Evolutionary conservation across 139 green algal species (phyloP), one percentile per base, ranked within the genome.

Genomic region (Chlamydomonas urium): DNA sequence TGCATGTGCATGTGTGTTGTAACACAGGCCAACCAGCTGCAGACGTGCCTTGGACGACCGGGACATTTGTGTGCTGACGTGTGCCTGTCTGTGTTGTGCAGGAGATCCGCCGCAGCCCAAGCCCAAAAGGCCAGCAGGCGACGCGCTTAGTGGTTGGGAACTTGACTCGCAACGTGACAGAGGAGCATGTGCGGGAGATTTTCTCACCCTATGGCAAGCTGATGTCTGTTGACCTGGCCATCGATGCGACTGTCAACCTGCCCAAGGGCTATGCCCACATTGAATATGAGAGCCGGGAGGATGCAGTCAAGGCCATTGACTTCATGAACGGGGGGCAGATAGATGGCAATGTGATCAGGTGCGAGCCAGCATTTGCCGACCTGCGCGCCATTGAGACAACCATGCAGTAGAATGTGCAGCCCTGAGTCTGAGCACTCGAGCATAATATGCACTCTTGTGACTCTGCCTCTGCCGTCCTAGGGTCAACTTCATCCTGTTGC

Each of bases 281-380:
- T n/a, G 90, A 92, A 74, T 96, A 77, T 66, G 78, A 83, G 35
- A 76, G 59, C 6, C 38, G 72, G 1, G 81, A 80, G 29, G 84
- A 87, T 36, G 91, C 91, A 24, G 83, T 93, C 66, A 87, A 85
- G 62, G 90, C 91, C 0, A 63, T 81, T n/a, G 76, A 89, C n/a
- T 81, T 90, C 79, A 94, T 97, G 91, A 79, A 96, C 58, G 90
- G 86, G 2, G 91, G 84, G 1, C 91, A 97, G 76, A 80, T 97
- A 3, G 91, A 97, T 73, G 91, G 91, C 21, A 91, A 87, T 61
- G 47, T 86, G 0, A 70, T 58, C 28, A 35, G 17, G 63, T 70
- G 17, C 42, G 17, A 17, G 42, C 42, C 14, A 53, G 42, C 42
- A 10, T 53, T 17, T n/a, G 42, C 14, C 42, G 42, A 53, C 42